These are phyloP conservation scores for Sapria himalayana DNA, from an alignment of 345 rosid genomes.

Conservation along the genomic window DNA sequence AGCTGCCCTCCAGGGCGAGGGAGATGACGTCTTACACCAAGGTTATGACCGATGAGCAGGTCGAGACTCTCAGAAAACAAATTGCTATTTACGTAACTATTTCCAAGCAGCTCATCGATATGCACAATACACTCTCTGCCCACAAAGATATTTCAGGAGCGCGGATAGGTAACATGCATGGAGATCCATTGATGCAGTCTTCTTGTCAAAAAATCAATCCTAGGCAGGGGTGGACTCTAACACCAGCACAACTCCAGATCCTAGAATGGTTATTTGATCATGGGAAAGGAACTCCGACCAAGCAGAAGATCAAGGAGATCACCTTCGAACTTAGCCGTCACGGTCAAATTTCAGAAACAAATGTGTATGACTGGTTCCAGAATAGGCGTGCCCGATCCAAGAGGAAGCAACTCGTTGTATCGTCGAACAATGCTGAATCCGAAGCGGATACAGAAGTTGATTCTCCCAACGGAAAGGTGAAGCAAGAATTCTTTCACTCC, in stretches of 20 bases:
- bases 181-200: conserved; percentile 43
- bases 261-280: conserved; percentile 75
- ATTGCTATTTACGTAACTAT: conserved; percentile 35
- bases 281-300: conserved; percentile 93
- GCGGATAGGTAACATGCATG: conserved; percentile 47
- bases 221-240: conserved; percentile 96
- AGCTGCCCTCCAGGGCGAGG: no score
- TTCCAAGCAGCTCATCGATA: conserved; percentile 34
- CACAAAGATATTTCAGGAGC: conserved; percentile 29
- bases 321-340: conserved; percentile 83
- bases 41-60: conserved; percentile 66
- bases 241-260: conserved; percentile 77
- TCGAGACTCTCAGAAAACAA: conserved; percentile 49
- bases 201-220: conserved; percentile 69
- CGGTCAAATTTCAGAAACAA: conserved; percentile 77
- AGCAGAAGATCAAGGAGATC: conserved; percentile 91
- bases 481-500: conserved; percentile 37
- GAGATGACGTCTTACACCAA: conserved; percentile 15
- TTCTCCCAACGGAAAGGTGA: conserved; percentile 43
- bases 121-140: conserved; percentile 26
- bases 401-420: conserved; percentile 44
- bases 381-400: conserved; percentile 91
- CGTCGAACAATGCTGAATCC: conserved; percentile 50
- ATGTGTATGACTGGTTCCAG: conserved; percentile 95
- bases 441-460: conserved; percentile 83